Percentiles rank a stretch among this genome's conserved stretches.
Conservation (phyloP, 352 stramenopile species). For the Phytophthora sansomeana region DNA sequence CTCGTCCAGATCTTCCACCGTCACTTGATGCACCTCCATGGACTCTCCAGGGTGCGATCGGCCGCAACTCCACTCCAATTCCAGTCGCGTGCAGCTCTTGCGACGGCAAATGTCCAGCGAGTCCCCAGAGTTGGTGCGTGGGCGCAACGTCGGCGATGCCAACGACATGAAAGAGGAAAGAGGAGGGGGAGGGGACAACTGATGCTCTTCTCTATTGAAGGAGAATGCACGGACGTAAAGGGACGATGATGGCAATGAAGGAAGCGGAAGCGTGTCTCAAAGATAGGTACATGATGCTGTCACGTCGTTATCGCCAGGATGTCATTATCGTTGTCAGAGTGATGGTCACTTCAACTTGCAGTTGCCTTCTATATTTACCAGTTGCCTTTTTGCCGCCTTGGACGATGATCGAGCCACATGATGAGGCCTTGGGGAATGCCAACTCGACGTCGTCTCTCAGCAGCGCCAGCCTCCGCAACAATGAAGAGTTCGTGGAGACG, state of each 20-base stretch:
- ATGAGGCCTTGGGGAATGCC: background rate
- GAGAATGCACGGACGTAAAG: background rate
- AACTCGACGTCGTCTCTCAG: conserved; percentile 6
- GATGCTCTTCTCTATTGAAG: conserved; percentile 1
- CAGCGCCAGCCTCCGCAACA: conserved; percentile 22
- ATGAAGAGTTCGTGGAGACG: conserved; percentile 23
- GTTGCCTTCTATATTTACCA: conserved; percentile 14
- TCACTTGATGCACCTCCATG: conserved; percentile 43
- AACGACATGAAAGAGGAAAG: conserved; percentile 17
- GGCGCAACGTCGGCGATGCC: background rate
- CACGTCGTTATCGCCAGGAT: background rate
- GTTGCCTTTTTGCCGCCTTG: background rate
- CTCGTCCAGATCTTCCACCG: conserved; percentile 43
- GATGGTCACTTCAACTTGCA: conserved; percentile 39
- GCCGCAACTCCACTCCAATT: conserved; percentile 45
- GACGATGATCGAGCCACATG: conserved; percentile 23
- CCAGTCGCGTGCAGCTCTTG: conserved; percentile 41
- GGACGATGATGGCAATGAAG: conserved; percentile 9
- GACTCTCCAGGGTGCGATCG: conserved; percentile 24
- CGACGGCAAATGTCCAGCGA: conserved; percentile 33
- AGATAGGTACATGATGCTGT: conserved; percentile 2
- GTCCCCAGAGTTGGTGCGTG: background rate
- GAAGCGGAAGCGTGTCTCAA: background rate
- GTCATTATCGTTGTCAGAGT: conserved; percentile 24
- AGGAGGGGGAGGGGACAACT: background rate